Conservation (phyloP, 768 basidiomycete species). For the Tricholoma matsutake region DNA sequence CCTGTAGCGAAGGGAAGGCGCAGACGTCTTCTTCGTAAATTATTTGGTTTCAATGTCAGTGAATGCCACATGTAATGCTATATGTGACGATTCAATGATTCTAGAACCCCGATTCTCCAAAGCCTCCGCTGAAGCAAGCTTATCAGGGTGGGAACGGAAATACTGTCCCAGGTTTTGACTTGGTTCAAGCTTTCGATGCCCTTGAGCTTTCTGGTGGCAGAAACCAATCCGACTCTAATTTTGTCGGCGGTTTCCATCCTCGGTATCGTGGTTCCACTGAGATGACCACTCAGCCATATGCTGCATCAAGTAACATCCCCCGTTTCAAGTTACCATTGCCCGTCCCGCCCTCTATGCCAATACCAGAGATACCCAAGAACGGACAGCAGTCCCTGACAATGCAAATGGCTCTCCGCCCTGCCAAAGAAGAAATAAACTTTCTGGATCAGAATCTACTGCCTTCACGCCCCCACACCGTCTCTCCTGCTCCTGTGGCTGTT, state of each 20-base stretch:
- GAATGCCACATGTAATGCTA: neutral
- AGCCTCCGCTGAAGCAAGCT: conserved; percentile 18
- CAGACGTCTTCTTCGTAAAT: conserved; percentile 18
- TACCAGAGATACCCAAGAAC: conserved; percentile 27
- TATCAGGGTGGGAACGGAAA: neutral
- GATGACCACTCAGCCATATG: neutral
- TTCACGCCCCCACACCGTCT: conserved; percentile 33
- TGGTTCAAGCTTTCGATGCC: conserved; percentile 24
- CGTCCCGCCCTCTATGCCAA: conserved; percentile 30
- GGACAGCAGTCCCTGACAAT: conserved; percentile 33
- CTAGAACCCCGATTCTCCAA: neutral
- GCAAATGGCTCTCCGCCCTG: conserved; percentile 35
- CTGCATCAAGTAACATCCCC: neutral
- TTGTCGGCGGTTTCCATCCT: conserved; percentile 49
- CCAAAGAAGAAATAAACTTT: conserved; percentile 5
- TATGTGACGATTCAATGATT: neutral
- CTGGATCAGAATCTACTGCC: conserved; percentile 9
- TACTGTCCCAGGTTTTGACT: conserved; percentile 8
- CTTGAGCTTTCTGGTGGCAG: conserved; percentile 20
- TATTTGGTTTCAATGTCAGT: conserved; percentile 15
- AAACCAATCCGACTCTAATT: conserved; percentile 19
- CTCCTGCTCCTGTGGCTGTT: conserved; percentile 12
- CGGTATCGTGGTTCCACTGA: neutral
- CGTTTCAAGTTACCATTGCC: conserved; percentile 5
- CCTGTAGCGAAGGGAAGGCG: conserved; percentile 10